Evolutionary conservation across 2,329 filamentous ascomycete genomes (phyloP), one percentile per base, ranked within the genome.

Genomic region (Amesomyces nigricolor): DNA sequence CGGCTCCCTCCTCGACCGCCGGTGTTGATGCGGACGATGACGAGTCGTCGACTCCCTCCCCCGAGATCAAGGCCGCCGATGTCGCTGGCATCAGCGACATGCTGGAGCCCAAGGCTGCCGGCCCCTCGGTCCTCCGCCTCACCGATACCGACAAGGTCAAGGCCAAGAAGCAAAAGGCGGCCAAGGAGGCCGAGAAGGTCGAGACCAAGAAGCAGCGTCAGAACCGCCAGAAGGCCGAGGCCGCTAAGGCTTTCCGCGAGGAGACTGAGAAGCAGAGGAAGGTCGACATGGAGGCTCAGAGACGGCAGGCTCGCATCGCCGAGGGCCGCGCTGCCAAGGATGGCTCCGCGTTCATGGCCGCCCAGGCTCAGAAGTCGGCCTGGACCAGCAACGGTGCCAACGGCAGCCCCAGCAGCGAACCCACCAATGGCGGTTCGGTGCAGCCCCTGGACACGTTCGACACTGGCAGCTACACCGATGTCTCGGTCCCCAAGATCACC

Each of bases 141-240:
- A 94, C 87, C 53, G 84, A 85, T 59, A 68, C 81, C 72, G 66
- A 80, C 73, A 68, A 83, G 78, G 73, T 51, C 46, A 68, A 70
- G 61, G 64, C 66, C 56, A 65, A 79, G 67, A 81, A 86, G 73
- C 76, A 81, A 59, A 85, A 85, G 72, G 74, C 78, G 60, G 84
- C 84, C 73, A 76, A 80, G 65, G 73, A 52, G 19, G 77, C 81
- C 61, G 84, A 89, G 70, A 79, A 81, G 47, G 81, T 80, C 16
- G 88, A 96, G 77, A 88, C 87, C 17, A 96, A 96, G 86, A 96
- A 96, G 78, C 89, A 95, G 76, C 86, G 91, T 58, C 91, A 96
- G 76, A 94, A 96, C 75, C 83, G 86, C 63, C 84, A 87, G 76
- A 96, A 96, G 83, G 85, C 82, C 38, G 91, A 96, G 73, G 86